A percentile compares a stretch with the other conserved stretches of the same genome.
phyloP scores from a whole-genome alignment of 352 stramenopile species.

The Phytophthora cactorum region DNA sequence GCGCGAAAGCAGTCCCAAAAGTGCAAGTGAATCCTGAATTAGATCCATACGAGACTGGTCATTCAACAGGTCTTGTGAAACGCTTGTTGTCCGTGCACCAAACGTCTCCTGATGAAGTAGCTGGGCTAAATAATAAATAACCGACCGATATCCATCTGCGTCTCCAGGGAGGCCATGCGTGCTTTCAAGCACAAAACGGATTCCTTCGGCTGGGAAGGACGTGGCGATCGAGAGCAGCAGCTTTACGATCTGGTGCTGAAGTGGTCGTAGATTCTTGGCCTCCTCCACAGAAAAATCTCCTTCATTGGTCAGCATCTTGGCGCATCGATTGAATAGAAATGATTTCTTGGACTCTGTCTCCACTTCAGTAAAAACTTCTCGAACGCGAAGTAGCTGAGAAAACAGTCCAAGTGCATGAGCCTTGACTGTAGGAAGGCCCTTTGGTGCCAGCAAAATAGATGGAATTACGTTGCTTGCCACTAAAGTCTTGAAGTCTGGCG shows the following conservation, averaged over 20 bases:
- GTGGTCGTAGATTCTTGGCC: constrained; percentile 31
- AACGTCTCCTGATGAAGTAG: constrained; percentile 72
- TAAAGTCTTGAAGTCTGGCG: constrained; percentile 55
- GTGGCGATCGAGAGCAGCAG: constrained; percentile 62
- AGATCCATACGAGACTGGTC: constrained; percentile 44
- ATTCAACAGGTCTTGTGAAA: constrained; percentile 26
- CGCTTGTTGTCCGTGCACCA: constrained; percentile 43
- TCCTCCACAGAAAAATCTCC: constrained; percentile 14
- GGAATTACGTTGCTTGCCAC: constrained; percentile 56
- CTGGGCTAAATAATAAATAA: constrained; percentile 70
- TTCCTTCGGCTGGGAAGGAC: constrained; percentile 62
- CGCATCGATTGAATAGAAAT: constrained; percentile 76
- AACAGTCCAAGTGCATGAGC: constrained; percentile 47
- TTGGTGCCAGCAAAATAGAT: constrained; percentile 54
- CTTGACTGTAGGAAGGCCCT: constrained; percentile 39
- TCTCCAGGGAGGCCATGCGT: constrained; percentile 59
- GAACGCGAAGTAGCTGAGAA: constrained; percentile 47
- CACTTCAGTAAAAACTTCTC: constrained; percentile 50
- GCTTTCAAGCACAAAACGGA: constrained; percentile 75
- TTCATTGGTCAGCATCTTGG: constrained; percentile 55
- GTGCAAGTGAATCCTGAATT: constrained; percentile 61
- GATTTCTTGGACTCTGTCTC: constrained; percentile 53
- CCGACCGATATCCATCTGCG: constrained; percentile 55
- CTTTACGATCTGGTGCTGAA: constrained; percentile 68
- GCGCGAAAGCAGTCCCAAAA: constrained; percentile 62